A percentile compares a stretch with the other conserved stretches of the same genome.
Conservation (phyloP, 83 land plant genomes). For the Larix sibirica region DNA sequence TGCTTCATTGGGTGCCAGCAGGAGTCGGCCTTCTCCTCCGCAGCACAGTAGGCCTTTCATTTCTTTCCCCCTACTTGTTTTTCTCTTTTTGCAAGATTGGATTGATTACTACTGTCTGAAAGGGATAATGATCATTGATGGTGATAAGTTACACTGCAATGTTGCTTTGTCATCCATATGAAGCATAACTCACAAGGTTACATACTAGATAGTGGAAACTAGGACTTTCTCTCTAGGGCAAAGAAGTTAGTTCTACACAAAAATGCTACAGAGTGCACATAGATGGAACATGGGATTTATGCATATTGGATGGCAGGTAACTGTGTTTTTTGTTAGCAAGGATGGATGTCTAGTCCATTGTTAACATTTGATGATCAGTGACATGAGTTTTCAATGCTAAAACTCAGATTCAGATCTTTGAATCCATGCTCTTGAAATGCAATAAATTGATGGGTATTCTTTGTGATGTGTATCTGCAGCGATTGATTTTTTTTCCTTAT, state of each 20-base stretch:
- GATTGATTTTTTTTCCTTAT: background rate
- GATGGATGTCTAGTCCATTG: background rate
- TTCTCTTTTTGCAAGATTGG: background rate
- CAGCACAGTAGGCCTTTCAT: slow-evolving; percentile 11
- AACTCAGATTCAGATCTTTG: slow-evolving; percentile 2
- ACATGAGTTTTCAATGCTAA: background rate
- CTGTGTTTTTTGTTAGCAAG: background rate
- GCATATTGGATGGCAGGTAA: background rate
- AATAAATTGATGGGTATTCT: background rate
- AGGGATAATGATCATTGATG: background rate
- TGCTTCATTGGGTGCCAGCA: slow-evolving; percentile 29
- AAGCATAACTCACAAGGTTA: background rate
- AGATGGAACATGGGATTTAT: background rate
- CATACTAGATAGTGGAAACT: background rate
- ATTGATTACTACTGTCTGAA: background rate
- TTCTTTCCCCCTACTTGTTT: background rate
- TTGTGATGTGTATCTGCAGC: background rate
- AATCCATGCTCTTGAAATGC: background rate
- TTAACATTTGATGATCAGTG: background rate
- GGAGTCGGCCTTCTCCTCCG: slow-evolving; percentile 22
- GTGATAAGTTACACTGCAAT: background rate
- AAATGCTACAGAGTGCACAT: background rate
- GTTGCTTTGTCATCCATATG: background rate
- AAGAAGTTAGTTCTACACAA: background rate
- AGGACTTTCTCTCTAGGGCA: background rate